Base-by-base conservation (phyloP, 148 eudicot species). In the Camellia sinensis region DNA sequence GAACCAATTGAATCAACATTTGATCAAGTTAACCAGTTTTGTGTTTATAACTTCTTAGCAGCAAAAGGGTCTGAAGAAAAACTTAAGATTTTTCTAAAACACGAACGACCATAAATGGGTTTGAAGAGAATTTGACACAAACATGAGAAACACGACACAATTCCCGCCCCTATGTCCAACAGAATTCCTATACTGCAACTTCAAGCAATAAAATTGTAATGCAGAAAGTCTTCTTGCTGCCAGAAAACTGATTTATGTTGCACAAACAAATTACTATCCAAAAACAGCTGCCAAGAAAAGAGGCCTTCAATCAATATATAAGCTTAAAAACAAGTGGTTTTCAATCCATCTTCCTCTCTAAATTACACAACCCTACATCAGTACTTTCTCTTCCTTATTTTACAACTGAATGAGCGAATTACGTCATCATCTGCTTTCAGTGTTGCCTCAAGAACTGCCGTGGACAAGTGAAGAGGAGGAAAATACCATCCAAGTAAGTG, bases 401-500 rank as follows among this genome's bases (percentile, higher is more conserved):
- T 92, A 87, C 92, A 89, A 83, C 81, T 94, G 78, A 90, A 84
- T 11, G 91, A 90, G 50, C 95, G 86, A 21, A 96, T 91, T 76
- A 91, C 88, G 74, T 92, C 88, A 52, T 94, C 94, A 57, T 94
- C 99, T 3, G 81, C 61, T 44, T 73, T 74, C 45, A 94, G 81
- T 1, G 87, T 81, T 57, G 66, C 83, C 71, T 88, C 90, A 1
- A 96, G 90, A 77, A 75, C 87, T 4, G 80, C 40, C 68, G 90
- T 80, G 63, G 99, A 91, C 67, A 94, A 66, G 95, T 93, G 84
- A 94, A 92, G 63, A 96, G 91, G 78, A 96, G 90, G 78, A 84
- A 90, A 77, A 94, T 92, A 63, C 99, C 95, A 57, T 94, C 99
- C 80, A 92, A 84, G 85, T 91, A 94, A 41, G 89, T 92, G 86